Base-by-base conservation (phyloP, 345 rosid species). In the Erysimum cheiranthoides region DNA sequence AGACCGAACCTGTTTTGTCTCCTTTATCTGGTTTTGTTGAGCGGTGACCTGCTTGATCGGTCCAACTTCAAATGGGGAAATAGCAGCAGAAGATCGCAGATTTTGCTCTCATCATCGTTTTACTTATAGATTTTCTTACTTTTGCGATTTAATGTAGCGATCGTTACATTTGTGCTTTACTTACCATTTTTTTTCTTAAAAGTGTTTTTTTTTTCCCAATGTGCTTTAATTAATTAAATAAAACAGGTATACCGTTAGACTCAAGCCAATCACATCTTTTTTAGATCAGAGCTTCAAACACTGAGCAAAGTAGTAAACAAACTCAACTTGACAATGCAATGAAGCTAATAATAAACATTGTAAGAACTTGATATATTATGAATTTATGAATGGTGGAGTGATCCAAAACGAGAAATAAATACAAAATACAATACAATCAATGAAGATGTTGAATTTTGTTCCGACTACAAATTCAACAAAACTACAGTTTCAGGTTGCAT, bases 71-170 rank as follows among this genome's bases (percentile, higher is more conserved):
- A 27, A 43, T 2, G 8, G 77, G n/a, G n/a, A 64, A 54, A 16
- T 25, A n/a, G n/a, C n/a, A 10, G 28, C 5, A 59, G 46, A 68
- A 39, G 62, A 68, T 75, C 38, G 61, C 61, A 60, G 68, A 49
- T 51, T 68, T 68, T 36, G 59, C 58, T 59, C 40, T 11, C 68
- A 39, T 39, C 68, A 50, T 75, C 46, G 4, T 67, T 36, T 61
- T 17, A 49, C 32, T 34, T 21, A n/a, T n/a, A 59, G 8, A 59
- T 72, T 72, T 72, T 57, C 31, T 32, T 32, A 18, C 66, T 40
- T 40, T 40, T 18, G 63, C 43, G 50, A 8, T 36, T 36, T 17
- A 18, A 52, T 11, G 31, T 5, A 11, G 4, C n/a, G n/a, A n/a
- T n/a, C n/a, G n/a, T n/a, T n/a, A n/a, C n/a, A n/a, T n/a, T n/a